Evolutionary conservation across 164 flowering plant genomes (phyloP).

Genomic region (Pachysandra terminalis): DNA sequence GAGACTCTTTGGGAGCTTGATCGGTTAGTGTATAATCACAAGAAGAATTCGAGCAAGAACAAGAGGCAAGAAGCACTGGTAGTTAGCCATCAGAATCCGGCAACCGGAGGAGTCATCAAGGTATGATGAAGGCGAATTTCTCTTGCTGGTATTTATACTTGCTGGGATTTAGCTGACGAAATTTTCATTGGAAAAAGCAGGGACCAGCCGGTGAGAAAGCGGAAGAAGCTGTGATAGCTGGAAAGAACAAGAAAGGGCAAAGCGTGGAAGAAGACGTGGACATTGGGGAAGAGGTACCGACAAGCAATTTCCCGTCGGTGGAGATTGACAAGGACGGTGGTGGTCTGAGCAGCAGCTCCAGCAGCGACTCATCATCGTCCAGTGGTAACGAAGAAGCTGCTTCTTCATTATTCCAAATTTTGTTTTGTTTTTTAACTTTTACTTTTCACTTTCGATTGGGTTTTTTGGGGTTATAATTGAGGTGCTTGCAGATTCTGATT

Average conservation of each 20-base stretch:
- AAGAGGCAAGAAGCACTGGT: constrained; percentile 51
- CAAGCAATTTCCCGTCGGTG: constrained; percentile 48
- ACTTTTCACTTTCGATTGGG: too few species aligned
- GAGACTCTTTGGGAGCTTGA: constrained; percentile 90
- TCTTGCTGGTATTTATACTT: too few species aligned
- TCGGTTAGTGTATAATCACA: constrained; percentile 58
- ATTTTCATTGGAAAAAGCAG: too few species aligned
- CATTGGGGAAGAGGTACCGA: constrained; percentile 36
- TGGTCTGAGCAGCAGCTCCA: constrained; percentile 58
- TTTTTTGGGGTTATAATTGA: background rate
- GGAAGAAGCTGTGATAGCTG: constrained; percentile 16
- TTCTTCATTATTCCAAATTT: background rate
- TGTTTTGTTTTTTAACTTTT: background rate
- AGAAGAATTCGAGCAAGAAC: constrained; percentile 60
- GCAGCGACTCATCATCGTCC: constrained; percentile 66
- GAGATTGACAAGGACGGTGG: constrained; percentile 79
- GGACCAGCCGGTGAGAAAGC: constrained; percentile 16
- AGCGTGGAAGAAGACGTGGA: constrained; percentile 36
- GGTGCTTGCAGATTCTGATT: constrained; percentile 67
- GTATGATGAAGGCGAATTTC: too few species aligned
- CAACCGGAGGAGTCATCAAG: too few species aligned
- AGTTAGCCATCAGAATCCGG: constrained; percentile 27
- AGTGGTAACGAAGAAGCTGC: constrained; percentile 45
- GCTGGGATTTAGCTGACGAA: too few species aligned
- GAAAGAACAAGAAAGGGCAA: constrained; percentile 17